Conservation (phyloP, 1,139 yeast genomes). For the Pichia sp. region DNA sequence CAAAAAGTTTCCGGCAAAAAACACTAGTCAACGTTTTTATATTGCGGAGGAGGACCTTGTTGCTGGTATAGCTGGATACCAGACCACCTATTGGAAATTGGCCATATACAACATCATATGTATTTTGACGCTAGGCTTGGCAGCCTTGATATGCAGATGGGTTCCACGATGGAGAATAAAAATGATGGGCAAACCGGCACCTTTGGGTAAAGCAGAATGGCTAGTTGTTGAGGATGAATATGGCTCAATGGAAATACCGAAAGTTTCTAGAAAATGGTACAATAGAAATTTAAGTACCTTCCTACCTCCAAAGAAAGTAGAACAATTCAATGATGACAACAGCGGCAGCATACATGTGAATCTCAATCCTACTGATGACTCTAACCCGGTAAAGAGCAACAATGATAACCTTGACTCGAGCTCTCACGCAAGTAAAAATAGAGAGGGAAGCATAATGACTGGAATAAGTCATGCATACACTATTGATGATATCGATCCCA, state of each 20-base stretch:
- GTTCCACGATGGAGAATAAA: conserved; percentile 69
- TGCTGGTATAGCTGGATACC: conserved; percentile 89
- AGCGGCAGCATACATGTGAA: conserved; percentile 16
- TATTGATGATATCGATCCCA: conserved; percentile 47
- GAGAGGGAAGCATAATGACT: conserved; percentile 7
- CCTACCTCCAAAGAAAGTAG: conserved; percentile 33
- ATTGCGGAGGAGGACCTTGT: conserved; percentile 94
- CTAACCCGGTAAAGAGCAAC: neutral
- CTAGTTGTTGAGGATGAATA: conserved; percentile 89
- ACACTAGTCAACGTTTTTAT: conserved; percentile 72
- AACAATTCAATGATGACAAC: conserved; percentile 17
- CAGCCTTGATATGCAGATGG: conserved; percentile 77
- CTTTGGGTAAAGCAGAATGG: conserved; percentile 86
- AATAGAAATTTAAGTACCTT: conserved; percentile 69
- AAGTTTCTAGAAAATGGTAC: conserved; percentile 55
- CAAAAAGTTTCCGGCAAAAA: conserved; percentile 40
- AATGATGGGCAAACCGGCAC: conserved; percentile 59
- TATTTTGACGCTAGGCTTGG: conserved; percentile 60
- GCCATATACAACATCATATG: conserved; percentile 53
- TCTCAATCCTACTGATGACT: conserved; percentile 16
- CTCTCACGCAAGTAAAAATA: neutral
- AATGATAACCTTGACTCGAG: conserved; percentile 3
- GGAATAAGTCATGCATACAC: conserved; percentile 14
- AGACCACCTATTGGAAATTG: conserved; percentile 45
- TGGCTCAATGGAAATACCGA: conserved; percentile 70